Percentiles rank a stretch among this genome's conserved stretches.
Conservation (phyloP, 441 rosid genomes). For the Eruca vesicaria region DNA sequence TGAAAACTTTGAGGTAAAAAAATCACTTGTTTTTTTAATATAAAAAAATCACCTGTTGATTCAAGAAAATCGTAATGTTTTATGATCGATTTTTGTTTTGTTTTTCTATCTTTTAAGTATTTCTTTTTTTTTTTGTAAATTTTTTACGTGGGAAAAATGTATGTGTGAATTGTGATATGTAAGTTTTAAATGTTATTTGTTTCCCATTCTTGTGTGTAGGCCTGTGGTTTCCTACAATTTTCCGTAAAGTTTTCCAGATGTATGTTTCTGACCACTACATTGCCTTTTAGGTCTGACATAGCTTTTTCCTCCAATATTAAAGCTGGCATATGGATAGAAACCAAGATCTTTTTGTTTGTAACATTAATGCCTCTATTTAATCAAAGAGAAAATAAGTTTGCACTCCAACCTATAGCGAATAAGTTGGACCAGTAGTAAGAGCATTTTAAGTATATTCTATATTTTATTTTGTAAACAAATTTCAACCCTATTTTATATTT, state of each 20-base stretch:
- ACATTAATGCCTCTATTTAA: neutral
- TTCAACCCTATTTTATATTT: no score
- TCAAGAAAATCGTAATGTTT: no score
- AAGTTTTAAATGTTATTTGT: no score
- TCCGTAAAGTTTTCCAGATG: conserved; percentile 4
- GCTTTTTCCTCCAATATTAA: neutral
- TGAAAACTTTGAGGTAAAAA: neutral
- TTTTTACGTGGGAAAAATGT: neutral
- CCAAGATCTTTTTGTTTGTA: neutral
- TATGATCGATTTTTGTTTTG: neutral
- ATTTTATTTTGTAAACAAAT: no score
- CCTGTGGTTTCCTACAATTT: neutral
- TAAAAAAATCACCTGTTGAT: neutral
- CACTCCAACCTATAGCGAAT: neutral
- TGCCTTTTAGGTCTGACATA: conserved; percentile 14
- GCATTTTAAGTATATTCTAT: no score
- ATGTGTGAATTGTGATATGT: neutral
- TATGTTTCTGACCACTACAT: conserved; percentile 19
- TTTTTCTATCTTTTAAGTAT: neutral
- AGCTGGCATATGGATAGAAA: neutral
- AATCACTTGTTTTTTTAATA: no score
- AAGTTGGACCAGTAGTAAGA: no score
- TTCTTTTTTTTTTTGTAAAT: neutral
- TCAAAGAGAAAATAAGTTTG: neutral
- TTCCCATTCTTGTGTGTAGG: conserved; percentile 19